Percentiles rank a stretch among this genome's conserved stretches.
Evolutionary conservation across 345 rosid genomes (phyloP).

Genomic region (Populus pruinosa): DNA sequence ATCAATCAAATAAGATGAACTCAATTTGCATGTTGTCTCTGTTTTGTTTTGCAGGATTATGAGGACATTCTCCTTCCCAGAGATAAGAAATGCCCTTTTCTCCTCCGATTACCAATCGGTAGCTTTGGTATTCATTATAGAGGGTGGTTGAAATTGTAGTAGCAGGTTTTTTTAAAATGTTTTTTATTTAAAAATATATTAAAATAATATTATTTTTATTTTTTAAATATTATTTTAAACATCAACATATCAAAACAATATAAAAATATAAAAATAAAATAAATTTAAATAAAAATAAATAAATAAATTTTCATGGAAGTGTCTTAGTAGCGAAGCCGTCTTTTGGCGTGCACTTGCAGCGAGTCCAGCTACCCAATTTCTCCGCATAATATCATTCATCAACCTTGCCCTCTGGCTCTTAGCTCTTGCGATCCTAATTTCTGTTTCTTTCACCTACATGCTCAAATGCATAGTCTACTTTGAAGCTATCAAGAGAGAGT

Average conservation of each 20-base stretch:
- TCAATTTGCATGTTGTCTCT: no score
- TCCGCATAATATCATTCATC: slow-evolving; percentile 61
- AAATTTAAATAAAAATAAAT: no score
- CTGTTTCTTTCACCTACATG: slow-evolving; percentile 63
- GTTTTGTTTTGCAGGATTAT: slow-evolving; percentile 46
- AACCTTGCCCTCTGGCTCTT: slow-evolving; percentile 69
- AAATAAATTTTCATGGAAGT: no score
- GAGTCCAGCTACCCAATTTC: slow-evolving; percentile 68
- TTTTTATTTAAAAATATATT: no score
- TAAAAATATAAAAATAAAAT: no score
- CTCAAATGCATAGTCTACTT: slow-evolving; percentile 88
- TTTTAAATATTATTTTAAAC: no score
- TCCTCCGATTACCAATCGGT: slow-evolving; percentile 84
- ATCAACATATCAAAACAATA: no score
- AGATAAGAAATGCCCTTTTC: slow-evolving; percentile 89
- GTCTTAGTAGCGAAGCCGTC: slow-evolving; percentile 84
- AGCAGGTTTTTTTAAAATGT: rapidly evolving
- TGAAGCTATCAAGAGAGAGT: slow-evolving; percentile 89
- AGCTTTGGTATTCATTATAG: slow-evolving; percentile 66
- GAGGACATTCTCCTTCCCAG: slow-evolving; percentile 89
- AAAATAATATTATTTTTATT: no score
- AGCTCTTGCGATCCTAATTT: slow-evolving; percentile 50
- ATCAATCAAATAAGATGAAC: no score
- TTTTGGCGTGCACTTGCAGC: slow-evolving; percentile 71
- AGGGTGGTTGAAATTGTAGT: no score